Percentiles rank a stretch among this genome's conserved stretches.
Evolutionary conservation across 2,329 filamentous ascomycete species (phyloP).

Genomic region (Pestalotiopsis sp.): DNA sequence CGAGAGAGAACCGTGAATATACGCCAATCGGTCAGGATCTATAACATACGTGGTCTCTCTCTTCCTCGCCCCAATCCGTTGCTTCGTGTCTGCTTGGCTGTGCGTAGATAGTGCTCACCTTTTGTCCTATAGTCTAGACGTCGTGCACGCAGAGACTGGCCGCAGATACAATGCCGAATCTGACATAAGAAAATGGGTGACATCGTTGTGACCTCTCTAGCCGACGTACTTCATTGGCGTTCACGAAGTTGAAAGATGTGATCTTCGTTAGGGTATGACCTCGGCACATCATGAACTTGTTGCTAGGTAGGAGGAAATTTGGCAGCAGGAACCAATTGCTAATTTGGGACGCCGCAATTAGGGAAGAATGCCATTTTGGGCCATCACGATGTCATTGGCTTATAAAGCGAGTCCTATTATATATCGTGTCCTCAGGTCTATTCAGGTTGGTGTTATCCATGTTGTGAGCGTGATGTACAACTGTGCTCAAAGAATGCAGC

Average conservation of each 20-base stretch:
- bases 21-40: neutral
- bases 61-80: neutral
- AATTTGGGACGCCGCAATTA: too few species aligned
- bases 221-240: too few species aligned
- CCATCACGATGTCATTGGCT: neutral
- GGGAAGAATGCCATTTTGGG: neutral
- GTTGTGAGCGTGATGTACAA: neutral
- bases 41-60: neutral
- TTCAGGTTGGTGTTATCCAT: neutral
- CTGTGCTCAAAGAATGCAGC: neutral
- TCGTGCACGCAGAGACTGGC: neutral
- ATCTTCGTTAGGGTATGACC: too few species aligned
- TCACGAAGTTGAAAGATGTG: too few species aligned
- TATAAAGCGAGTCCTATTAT: neutral
- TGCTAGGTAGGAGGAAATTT: too few species aligned
- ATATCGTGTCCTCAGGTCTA: neutral
- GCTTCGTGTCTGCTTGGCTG: neutral
- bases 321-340: too few species aligned
- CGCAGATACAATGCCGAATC: neutral
- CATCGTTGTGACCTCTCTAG: constrained; percentile 12
- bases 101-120: neutral
- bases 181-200: neutral
- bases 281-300: too few species aligned
- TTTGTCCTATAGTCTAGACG: neutral
- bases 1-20: neutral